A percentile compares a stretch with the other conserved stretches of the same genome.
phyloP scores from a whole-genome alignment of 176 grass and related monocot species.

The Carex kokanica region DNA sequence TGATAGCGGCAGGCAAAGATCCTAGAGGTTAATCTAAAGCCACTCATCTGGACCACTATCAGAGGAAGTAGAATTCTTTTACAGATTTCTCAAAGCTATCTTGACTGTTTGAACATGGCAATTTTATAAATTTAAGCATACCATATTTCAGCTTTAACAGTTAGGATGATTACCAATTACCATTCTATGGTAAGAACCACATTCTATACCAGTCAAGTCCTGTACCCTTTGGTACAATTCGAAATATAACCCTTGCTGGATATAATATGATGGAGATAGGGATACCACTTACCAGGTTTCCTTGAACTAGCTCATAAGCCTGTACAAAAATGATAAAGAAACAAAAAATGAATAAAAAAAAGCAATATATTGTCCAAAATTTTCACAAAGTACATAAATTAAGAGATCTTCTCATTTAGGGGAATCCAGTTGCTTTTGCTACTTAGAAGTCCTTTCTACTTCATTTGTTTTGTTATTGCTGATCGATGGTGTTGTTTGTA shows the following conservation, averaged over 20 bases:
- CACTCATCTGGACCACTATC: neutral
- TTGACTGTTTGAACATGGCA: neutral
- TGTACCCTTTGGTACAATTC: neutral
- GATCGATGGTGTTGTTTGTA: neutral
- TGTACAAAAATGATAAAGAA: conserved; percentile 39
- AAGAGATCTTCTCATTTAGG: neutral
- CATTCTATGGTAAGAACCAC: neutral
- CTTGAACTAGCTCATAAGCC: conserved; percentile 93
- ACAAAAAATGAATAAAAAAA: conserved; percentile 9
- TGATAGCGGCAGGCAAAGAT: neutral
- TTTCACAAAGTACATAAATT: neutral
- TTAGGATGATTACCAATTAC: neutral
- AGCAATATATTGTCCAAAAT: neutral
- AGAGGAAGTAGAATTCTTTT: neutral
- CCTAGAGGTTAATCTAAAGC: neutral
- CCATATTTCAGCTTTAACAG: neutral
- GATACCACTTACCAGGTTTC: conserved; percentile 64
- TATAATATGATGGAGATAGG: neutral
- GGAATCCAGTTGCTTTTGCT: neutral
- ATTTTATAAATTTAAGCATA: neutral
- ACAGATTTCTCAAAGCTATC: neutral
- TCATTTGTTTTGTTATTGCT: neutral
- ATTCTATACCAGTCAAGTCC: neutral
- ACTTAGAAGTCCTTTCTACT: neutral
- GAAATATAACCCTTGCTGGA: neutral